These are phyloP conservation scores for Umbilicus rupestris DNA, from an alignment of 164 flowering plant species.

Conservation along the genomic window DNA sequence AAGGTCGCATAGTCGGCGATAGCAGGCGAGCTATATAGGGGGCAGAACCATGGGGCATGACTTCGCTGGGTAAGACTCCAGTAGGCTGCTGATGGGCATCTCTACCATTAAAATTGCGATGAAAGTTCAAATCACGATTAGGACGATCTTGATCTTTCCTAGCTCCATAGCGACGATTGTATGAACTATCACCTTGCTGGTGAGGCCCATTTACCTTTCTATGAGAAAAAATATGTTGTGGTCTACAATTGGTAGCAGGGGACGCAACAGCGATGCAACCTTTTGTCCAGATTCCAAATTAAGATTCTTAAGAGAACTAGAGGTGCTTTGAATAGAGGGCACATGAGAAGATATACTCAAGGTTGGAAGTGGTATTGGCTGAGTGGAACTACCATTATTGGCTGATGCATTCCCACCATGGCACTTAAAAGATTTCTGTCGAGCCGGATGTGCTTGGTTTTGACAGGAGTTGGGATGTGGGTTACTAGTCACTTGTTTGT, in stretches of 20 bases:
- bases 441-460: constrained; percentile 14
- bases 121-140: constrained; percentile 38
- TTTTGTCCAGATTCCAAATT: constrained; percentile 29
- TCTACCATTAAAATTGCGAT: constrained; percentile 38
- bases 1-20: constrained; percentile 13
- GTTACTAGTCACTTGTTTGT: constrained; percentile 17
- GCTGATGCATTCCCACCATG: constrained; percentile 13
- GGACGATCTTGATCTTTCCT: constrained; percentile 66
- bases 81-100: constrained; percentile 43
- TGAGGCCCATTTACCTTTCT: constrained; percentile 47
- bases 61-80: constrained; percentile 25
- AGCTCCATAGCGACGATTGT: constrained; percentile 41
- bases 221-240: constrained; percentile 34
- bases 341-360: neutral
- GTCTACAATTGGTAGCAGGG: constrained; percentile 35
- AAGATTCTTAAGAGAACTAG: constrained; percentile 20
- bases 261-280: constrained; percentile 27
- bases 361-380: constrained; percentile 11
- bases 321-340: constrained; percentile 22
- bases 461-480: constrained; percentile 17
- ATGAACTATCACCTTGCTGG: constrained; percentile 53
- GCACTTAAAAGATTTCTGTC: constrained; percentile 26
- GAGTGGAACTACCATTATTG: constrained; percentile 18
- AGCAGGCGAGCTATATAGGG: constrained; percentile 15
- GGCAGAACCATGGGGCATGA: constrained; percentile 13